Evolutionary conservation across 2,329 filamentous ascomycete genomes (phyloP), one percentile per base, ranked within the genome.

Genomic region (Fusarium aywerte): DNA sequence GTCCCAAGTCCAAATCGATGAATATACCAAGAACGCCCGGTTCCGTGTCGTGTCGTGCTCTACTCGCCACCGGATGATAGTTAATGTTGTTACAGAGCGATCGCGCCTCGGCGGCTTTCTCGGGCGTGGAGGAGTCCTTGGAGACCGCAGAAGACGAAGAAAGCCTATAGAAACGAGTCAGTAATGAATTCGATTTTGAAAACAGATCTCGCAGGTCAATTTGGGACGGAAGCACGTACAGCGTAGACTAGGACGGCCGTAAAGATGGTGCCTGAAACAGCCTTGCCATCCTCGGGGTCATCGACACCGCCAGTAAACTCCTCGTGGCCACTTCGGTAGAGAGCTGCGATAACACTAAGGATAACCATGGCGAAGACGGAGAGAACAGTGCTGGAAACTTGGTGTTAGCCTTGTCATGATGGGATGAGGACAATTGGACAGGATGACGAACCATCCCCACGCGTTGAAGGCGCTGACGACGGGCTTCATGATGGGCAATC

Each of bases 381-480:
- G 78, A 92, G 79, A 81, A 93, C 81, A 77, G 90, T 91, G 85
- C 95, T 97, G 42, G 16, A 35, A 64, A 39, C 44, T 58, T 39
- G 12, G 58, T 55, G 69, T 76, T 72, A 76, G 75, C 67, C 53
- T 56, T 45, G 43, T 62, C 58, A 60, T 67, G 51, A 57, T 50
- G 55, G 40, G 36, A 42, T 39, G 43, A 48, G 66, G 58, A 36
- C 25, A 53, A 49, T 36, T 33, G 58, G 40, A 35, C 56, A 45
- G 69, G 47, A 58, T 62, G 60, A 79, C 88, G 76, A 84, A 97
- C 94, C 94, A 97, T 83, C 90, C 92, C 93, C 94, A 97, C 76
- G 94, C 95, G 83, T 97, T 94, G 83, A 94, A 87, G 71, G 93
- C 90, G 77, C 92, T 91, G 73, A 98, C 92, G 77, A 98, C 84